Evolutionary conservation across 768 basidiomycete species (phyloP).

Genomic region (Rhizopogon roseolus): DNA sequence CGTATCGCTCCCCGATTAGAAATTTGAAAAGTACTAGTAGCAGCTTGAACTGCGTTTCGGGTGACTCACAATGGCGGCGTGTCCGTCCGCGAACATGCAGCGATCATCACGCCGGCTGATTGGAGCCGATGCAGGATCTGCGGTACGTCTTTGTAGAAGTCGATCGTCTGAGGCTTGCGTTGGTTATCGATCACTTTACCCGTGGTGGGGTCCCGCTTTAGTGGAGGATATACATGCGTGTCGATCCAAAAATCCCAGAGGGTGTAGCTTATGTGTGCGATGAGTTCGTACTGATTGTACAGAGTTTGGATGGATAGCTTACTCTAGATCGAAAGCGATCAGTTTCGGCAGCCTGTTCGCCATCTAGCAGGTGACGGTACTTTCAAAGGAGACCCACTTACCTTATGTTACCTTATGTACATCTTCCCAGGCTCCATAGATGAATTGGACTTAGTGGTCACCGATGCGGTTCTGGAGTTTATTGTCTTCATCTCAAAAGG

Average conservation of each 20-base stretch:
- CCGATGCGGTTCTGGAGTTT: too few species aligned
- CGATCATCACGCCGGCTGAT: constrained; percentile 46
- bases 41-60: too few species aligned
- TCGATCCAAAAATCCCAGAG: constrained; percentile 89
- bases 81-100: constrained; percentile 70
- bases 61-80: constrained; percentile 60
- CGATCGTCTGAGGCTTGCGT: constrained; percentile 31
- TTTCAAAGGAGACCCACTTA: too few species aligned
- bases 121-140: constrained; percentile 60
- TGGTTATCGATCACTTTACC: constrained; percentile 21
- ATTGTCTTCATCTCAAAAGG: too few species aligned
- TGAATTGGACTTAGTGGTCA: too few species aligned
- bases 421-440: not conserved
- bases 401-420: not conserved
- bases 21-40: too few species aligned
- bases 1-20: too few species aligned
- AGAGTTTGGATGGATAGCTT: constrained; percentile 17
- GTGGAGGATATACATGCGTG: constrained; percentile 60
- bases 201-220: constrained; percentile 37
- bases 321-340: constrained; percentile 84
- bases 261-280: constrained; percentile 55
- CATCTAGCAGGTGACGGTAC: not conserved
- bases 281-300: not conserved
- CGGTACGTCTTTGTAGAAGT: constrained; percentile 77
- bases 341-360: constrained; percentile 46